Evolutionary conservation across 176 grass and related monocot species (phyloP).

Genomic region (Cymbopogon citratus): DNA sequence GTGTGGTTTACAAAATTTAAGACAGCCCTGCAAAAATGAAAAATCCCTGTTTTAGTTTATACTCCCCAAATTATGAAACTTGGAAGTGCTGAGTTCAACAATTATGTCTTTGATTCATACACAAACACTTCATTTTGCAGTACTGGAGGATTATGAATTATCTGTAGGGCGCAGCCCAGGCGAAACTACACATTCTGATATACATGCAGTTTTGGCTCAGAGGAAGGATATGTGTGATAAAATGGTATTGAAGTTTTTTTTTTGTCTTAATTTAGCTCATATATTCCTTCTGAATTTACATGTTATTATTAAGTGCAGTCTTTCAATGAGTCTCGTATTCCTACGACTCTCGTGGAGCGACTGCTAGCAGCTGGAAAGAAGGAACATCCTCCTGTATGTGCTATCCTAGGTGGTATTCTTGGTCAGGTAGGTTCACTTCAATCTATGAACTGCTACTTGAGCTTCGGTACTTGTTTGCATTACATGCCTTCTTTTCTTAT

Average conservation of each 20-base stretch:
- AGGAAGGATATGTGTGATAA: conserved; percentile 72
- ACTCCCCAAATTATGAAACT: not conserved
- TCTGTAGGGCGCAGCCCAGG: conserved; percentile 51
- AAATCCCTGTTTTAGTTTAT: not conserved
- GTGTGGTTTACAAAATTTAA: conserved; percentile 16
- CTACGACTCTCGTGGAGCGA: conserved; percentile 52
- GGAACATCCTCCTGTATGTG: conserved; percentile 80
- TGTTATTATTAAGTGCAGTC: conserved; percentile 49
- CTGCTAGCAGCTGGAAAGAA: conserved; percentile 68
- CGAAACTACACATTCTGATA: conserved; percentile 62
- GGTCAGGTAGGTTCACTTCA: conserved; percentile 63
- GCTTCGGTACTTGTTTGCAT: not conserved
- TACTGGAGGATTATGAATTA: conserved; percentile 77
- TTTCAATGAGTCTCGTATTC: conserved; percentile 67
- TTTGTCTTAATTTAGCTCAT: conserved; percentile 20
- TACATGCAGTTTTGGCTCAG: conserved; percentile 51
- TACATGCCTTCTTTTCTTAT: not conserved
- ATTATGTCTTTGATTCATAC: not conserved
- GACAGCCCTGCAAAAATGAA: not conserved
- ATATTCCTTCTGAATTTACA: conserved; percentile 4
- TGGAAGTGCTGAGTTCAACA: not conserved
- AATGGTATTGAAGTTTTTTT: conserved; percentile 45
- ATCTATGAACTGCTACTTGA: not conserved
- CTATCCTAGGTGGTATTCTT: conserved; percentile 93
- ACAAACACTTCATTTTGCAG: conserved; percentile 37